A percentile compares a stretch with the other conserved stretches of the same genome.
These are phyloP conservation scores for Tilletia setariae DNA, from an alignment of 1,284 basidiomycete species.

Conservation along the genomic window DNA sequence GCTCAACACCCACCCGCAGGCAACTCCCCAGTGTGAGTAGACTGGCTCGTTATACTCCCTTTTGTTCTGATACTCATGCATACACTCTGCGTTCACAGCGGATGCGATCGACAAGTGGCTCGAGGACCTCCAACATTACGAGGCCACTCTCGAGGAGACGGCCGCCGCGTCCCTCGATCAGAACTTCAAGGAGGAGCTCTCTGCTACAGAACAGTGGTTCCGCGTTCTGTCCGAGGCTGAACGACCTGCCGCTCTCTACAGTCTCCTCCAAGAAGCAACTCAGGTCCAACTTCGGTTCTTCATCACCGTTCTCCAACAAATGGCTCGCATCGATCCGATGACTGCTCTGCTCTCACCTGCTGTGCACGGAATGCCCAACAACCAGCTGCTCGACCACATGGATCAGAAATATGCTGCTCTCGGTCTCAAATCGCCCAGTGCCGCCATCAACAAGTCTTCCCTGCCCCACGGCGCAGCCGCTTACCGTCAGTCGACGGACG, in stretches of 20 bases:
- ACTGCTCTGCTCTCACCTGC: constrained; percentile 90
- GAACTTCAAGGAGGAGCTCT: constrained; percentile 98
- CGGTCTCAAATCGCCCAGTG: constrained; percentile 52
- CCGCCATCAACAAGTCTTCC: constrained; percentile 29
- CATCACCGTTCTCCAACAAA: constrained; percentile 96
- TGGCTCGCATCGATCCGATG: constrained; percentile 96
- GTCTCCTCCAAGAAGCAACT: constrained; percentile 95
- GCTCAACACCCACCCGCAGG: constrained; percentile 45
- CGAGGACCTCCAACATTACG: constrained; percentile 96
- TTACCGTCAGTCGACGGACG: constrained; percentile 47
- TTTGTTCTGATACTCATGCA: background rate
- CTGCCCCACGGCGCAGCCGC: constrained; percentile 35
- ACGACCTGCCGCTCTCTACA: constrained; percentile 98
- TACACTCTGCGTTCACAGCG: constrained; percentile 58
- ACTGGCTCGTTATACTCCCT: too few relatives aligned
- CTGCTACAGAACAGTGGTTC: constrained; percentile 99
- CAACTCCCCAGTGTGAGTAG: constrained; percentile 36
- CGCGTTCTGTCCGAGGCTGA: constrained; percentile 98
- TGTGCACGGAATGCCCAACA: constrained; percentile 24
- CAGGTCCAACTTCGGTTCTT: constrained; percentile 99
- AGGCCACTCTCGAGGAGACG: constrained; percentile 98
- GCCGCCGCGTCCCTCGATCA: constrained; percentile 96
- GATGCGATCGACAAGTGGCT: constrained; percentile 99
- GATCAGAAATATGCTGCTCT: constrained; percentile 83
- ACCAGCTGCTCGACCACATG: constrained; percentile 92